Evolutionary conservation across 768 basidiomycete species (phyloP).

Genomic region (Suillus decipiens): DNA sequence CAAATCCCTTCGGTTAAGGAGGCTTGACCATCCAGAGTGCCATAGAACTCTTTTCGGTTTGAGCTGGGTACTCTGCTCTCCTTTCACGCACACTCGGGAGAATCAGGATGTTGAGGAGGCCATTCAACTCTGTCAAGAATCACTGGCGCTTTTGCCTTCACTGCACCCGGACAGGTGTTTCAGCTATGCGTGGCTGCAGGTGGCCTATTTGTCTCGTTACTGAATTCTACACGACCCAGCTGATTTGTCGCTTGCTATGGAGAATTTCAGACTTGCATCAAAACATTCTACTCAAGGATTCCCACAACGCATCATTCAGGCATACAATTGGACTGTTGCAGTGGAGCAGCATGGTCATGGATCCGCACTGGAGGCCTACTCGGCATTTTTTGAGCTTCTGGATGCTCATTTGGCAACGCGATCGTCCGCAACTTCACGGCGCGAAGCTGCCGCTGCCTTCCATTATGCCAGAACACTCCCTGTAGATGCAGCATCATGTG

Average conservation of each 20-base stretch:
- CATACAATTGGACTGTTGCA: not conserved
- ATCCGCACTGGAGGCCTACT: conserved; percentile 3
- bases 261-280: conserved; percentile 30
- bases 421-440: too few relatives aligned
- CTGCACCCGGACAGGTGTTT: not conserved
- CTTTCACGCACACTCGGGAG: conserved; percentile 13
- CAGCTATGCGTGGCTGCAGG: not conserved
- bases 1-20: conserved; percentile 10
- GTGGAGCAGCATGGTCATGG: not conserved
- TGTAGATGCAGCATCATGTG: too few relatives aligned
- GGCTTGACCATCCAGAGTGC: conserved; percentile 14
- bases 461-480: too few relatives aligned
- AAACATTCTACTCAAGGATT: not conserved
- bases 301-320: not conserved
- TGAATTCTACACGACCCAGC: conserved; percentile 16
- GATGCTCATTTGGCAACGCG: too few relatives aligned
- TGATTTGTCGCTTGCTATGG: conserved; percentile 17
- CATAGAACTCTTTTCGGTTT: conserved; percentile 8
- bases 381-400: too few relatives aligned
- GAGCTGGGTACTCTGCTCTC: conserved; percentile 17
- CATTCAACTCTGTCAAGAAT: conserved; percentile 10
- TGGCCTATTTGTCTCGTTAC: conserved; percentile 28
- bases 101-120: conserved; percentile 28
- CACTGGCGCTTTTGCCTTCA: not conserved
- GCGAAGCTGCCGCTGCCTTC: too few relatives aligned